A percentile compares a stretch with the other conserved stretches of the same genome.
phyloP scores from a whole-genome alignment of 305 asterid species.

The Fraxinus velutina region DNA sequence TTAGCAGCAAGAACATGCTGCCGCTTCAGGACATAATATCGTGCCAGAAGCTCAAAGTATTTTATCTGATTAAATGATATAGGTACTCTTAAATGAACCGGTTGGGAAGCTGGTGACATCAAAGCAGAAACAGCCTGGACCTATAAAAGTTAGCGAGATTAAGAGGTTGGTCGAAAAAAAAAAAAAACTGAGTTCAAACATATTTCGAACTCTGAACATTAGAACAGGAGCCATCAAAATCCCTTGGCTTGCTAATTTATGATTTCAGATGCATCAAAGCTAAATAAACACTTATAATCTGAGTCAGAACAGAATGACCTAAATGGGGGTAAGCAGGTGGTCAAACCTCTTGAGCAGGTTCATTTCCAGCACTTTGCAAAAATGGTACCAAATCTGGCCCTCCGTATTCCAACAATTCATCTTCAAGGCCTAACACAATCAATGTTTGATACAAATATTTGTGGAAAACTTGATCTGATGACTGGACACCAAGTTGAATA shows the following conservation, averaged over 20 bases:
- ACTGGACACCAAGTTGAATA: constrained; percentile 90
- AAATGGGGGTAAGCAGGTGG: constrained; percentile 1
- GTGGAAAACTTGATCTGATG: constrained; percentile 78
- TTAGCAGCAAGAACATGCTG: constrained; percentile 94
- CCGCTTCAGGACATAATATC: constrained; percentile 81
- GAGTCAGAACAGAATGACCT: constrained; percentile 6
- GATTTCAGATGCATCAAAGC: constrained; percentile 10
- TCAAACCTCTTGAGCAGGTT: constrained; percentile 64
- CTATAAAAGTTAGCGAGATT: constrained; percentile 21
- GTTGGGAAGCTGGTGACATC: constrained; percentile 44
- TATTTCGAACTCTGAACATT: constrained; percentile 16
- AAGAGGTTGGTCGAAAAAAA: constrained; percentile 9
- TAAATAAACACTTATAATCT: constrained; percentile 20
- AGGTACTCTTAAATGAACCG: constrained; percentile 53
- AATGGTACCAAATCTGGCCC: constrained; percentile 97
- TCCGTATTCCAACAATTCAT: constrained; percentile 84
- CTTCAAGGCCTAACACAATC: constrained; percentile 82
- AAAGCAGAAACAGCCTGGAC: constrained; percentile 51
- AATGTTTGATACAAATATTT: constrained; percentile 74
- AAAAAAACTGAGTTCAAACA: constrained; percentile 5
- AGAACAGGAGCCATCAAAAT: constrained; percentile 7
- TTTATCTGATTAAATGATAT: constrained; percentile 58
- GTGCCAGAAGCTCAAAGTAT: constrained; percentile 81
- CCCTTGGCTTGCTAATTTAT: constrained; percentile 7
- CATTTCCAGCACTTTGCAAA: constrained; percentile 85